Conservation (phyloP, 1,284 basidiomycete species). For the Fomes fomentarius region DNA sequence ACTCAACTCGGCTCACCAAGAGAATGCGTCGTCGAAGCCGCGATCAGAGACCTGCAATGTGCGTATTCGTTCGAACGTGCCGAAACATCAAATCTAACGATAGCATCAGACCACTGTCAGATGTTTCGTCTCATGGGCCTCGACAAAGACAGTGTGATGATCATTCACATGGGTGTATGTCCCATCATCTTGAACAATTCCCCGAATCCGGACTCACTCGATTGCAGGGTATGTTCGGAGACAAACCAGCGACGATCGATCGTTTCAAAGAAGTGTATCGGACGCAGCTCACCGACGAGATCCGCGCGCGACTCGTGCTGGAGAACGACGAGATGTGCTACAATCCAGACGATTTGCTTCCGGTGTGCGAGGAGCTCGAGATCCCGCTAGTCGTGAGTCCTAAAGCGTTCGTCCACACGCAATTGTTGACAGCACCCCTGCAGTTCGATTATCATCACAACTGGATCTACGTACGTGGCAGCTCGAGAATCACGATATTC, state of each 20-base stretch:
- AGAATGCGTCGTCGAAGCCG: conserved; percentile 71
- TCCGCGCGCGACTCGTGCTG: conserved; percentile 78
- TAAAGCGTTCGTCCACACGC: background rate
- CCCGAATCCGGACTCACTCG: background rate
- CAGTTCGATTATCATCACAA: conserved; percentile 79
- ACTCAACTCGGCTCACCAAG: conserved; percentile 85
- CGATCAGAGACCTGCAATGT: conserved; percentile 77
- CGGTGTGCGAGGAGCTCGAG: conserved; percentile 79
- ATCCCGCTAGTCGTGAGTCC: conserved; percentile 73
- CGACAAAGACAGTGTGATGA: conserved; percentile 76
- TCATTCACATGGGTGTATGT: conserved; percentile 70
- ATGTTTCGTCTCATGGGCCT: conserved; percentile 87
- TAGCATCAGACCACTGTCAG: conserved; percentile 68
- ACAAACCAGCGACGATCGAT: conserved; percentile 72
- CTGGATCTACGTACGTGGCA: conserved; percentile 55
- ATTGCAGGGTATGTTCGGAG: conserved; percentile 72
- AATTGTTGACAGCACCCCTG: background rate
- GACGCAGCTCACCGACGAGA: conserved; percentile 58
- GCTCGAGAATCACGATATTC: background rate
- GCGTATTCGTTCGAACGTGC: conserved; percentile 1
- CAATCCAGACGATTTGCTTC: conserved; percentile 83
- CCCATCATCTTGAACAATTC: background rate
- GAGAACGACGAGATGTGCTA: conserved; percentile 97
- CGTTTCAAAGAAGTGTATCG: conserved; percentile 77
- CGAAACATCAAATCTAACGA: background rate